Evolutionary conservation across 2,329 filamentous ascomycete species (phyloP).

Genomic region (Fusarium clavum): DNA sequence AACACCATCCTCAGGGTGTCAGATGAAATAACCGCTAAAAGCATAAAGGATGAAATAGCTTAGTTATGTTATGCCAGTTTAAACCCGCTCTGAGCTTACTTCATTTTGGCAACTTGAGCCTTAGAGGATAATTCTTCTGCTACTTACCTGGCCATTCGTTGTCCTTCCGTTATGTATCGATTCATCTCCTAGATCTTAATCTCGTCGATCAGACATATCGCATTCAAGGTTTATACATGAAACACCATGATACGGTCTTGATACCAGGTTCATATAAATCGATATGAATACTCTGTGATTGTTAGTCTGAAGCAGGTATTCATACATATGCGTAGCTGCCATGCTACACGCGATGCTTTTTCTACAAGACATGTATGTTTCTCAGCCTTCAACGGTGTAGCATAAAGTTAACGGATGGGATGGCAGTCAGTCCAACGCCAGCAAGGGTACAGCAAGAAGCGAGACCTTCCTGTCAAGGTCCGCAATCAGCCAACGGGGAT

Average conservation of each 20-base stretch:
- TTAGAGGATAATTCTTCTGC: no score
- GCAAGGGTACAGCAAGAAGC: constrained; percentile 5
- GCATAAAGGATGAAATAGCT: no score
- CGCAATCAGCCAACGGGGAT: constrained; percentile 31
- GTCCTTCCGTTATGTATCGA: not conserved
- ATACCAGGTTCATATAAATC: not conserved
- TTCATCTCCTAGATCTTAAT: not conserved
- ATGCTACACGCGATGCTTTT: not conserved
- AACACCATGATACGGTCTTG: not conserved
- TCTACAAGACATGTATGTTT: not conserved
- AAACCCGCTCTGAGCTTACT: no score
- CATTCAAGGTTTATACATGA: not conserved
- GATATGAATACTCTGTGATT: not conserved
- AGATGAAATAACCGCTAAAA: no score
- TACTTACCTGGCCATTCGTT: not conserved
- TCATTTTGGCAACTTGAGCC: no score
- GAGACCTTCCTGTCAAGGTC: constrained; percentile 10
- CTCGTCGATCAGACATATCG: not conserved
- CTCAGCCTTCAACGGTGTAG: constrained; percentile 10
- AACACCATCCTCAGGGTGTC: not conserved
- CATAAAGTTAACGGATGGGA: not conserved
- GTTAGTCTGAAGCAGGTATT: not conserved
- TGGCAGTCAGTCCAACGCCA: constrained; percentile 31
- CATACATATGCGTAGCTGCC: not conserved
- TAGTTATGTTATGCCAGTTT: no score